Conservation (phyloP, 371 early-diverging fungal genomes). For the Apophysomyces elegans region DNA sequence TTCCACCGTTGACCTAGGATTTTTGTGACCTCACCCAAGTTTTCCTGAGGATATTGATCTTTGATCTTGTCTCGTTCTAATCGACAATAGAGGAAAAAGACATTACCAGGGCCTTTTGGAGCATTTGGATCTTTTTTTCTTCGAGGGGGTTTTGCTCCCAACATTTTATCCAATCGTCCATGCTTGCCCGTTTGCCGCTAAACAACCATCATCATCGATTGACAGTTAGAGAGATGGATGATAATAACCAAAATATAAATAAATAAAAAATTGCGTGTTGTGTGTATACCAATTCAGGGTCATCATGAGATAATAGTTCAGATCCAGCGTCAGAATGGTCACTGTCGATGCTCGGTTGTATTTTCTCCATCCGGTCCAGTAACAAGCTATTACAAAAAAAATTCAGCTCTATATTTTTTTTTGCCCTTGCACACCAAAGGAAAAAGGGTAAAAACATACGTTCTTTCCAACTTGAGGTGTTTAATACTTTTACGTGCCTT, state of each 20-base stretch:
- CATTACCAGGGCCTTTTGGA: conserved; percentile 70
- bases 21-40: conserved; percentile 54
- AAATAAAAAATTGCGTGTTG: background rate
- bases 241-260: background rate
- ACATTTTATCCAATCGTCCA: conserved; percentile 8
- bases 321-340: conserved; percentile 36
- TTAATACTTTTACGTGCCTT: conserved; percentile 51
- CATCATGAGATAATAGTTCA: conserved; percentile 27
- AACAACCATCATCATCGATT: background rate
- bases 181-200: conserved; percentile 14
- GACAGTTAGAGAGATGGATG: background rate
- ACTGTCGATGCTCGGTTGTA: conserved; percentile 23
- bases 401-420: background rate
- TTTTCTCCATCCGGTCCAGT: conserved; percentile 27
- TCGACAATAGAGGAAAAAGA: conserved; percentile 66
- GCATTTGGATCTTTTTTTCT: conserved; percentile 69
- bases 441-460: conserved; percentile 27
- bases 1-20: conserved; percentile 59
- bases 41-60: conserved; percentile 58
- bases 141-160: conserved; percentile 34
- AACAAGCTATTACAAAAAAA: conserved; percentile 18
- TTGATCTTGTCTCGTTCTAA: conserved; percentile 60
- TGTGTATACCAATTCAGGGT: conserved; percentile 15
- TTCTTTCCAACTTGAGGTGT: conserved; percentile 49
- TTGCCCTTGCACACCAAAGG: background rate